Base-by-base conservation (phyloP, 345 rosid genomes). In the Acer saccharum region DNA sequence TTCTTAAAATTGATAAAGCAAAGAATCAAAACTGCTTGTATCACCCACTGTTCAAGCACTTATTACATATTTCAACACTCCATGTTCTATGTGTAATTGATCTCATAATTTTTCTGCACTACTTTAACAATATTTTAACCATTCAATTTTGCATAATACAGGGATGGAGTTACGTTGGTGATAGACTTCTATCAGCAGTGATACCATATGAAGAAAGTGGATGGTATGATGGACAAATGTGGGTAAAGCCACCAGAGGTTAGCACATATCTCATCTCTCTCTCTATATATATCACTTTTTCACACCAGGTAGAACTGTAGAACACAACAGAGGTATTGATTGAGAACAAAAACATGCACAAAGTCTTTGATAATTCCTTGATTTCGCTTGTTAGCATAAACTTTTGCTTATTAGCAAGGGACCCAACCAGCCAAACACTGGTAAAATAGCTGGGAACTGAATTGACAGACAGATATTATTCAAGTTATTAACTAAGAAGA, bases 101-200 rank as follows among this genome's bases (percentile, higher is more conserved):
- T 9, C 9, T 43, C 11, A 43, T 46, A 46, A 10, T 46, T 46
- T 46, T 46, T 46, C 3, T 43, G 46, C 50, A 21, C 27, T 12
- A 17, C 54, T 35, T 44, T 35, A 41, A 21, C 21, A 55, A 32
- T 21, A 20, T 35, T 20, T 13, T 35, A 75, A 65, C 55, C 27
- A 18, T 70, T 69, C 29, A 21, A 66, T 68, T 78, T 52, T 55
- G 67, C 43, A 68, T 80, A 52, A 65, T 74, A 41, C 86, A 95
- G 97, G 99, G 99, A 78, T 95, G 99, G 99, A 95, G 96, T 81
- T 95, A 93, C 64, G 96, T 93, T 60, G 99, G 99, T 32, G 98
- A 93, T 72, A 89, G 99, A 79, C 93, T 95, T 77, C 91, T 95
- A 70, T 90, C 99, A 21, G 99, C 99, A 2, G 97, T 95, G 76